Evolutionary conservation across 2,329 filamentous ascomycete genomes (phyloP), one percentile per base, ranked within the genome.

Genomic region (Exophiala phaeomuriformis): DNA sequence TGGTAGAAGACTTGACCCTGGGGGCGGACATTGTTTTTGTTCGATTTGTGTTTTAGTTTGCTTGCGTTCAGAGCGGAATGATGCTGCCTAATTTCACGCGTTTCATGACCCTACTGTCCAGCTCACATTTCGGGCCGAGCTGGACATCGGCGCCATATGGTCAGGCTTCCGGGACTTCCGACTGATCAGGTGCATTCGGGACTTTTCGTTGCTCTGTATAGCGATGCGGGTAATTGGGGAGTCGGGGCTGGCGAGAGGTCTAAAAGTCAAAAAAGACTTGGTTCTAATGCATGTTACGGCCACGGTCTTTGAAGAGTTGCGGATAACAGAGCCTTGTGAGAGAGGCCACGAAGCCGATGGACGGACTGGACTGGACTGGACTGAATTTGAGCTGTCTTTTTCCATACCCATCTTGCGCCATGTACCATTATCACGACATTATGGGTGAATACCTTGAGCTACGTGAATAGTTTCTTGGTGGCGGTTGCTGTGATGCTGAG

Each of bases 1-100:
- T 95, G 89, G 89, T 94, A 51, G 49, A 46, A 9, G 27, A 40
- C 28, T 29, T 28, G 8, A 10, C 6, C 35, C 12, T 35, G 19
- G 9, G 29, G 47, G 31, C 39, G 47, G 27, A 44, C 5, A 47
- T 52, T 53, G 44, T 44, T 43, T 36, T n/a, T 3, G 30, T 31
- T 45, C 12, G 6, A 4, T 55, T 40, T 54, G 49, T 49, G 44
- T 3, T 47, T 46, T 42, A 53, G 47, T 19, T 47, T 44, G 39
- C 47, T 47, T 55, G 58, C 57, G 60, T 57, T 60, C 53, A 29
- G 41, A 60, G 55, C 55, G 55, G 53, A 37, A 53, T 51, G 9
- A 52, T 52, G 52, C 36, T 52, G 42, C 53, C 29, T 19, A 19
- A 19, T 19, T 49, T 41, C 4, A 59, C 54, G 52, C 51, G 52